Evolutionary conservation across 1,284 basidiomycete species (phyloP), one percentile per base, ranked within the genome.

Genomic region (Sanghuangporus sanghuang): DNA sequence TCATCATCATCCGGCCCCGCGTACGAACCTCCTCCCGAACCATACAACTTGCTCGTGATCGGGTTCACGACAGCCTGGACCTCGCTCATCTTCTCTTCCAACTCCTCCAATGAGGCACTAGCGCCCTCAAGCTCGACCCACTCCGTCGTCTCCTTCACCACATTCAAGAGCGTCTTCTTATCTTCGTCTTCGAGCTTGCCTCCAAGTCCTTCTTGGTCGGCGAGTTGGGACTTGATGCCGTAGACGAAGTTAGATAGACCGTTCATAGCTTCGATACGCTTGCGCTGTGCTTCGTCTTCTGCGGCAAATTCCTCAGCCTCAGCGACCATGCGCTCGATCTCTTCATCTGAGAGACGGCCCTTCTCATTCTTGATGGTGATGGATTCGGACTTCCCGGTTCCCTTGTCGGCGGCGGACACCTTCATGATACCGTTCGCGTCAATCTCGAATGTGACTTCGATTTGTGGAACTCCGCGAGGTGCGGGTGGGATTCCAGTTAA

Each of bases 371-470:
- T 93, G 77, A 95, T 95, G 46, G 90, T 92, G 73, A 95, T 93
- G 16, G 87, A 90, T 76, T 95, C 89, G 14, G 86, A 86, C 78
- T 95, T 95, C 73, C 94, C 94, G 73, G 92, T 95, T 75, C 90
- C 94, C 89, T 95, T 96, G 77, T 96, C 95, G 56, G 85, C 81
- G 18, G 94, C 95, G 57, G 83, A 84, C 57, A 96, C 93, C 76
- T 90, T 93, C 85, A 95, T 86, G 73, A 93, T 94, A 83, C 93
- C 92, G 74, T 95, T 95, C 72, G 92, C 90, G 72, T 96, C 94
- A 74, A 96, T 91, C 80, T 96, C 94, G 74, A 96, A 96, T 23
- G 90, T 89, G 64, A 97, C 95, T 77, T 96, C 95, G 64, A 96
- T 95, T 71, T 96, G 95, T 70, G 94, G 95, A 58, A 96, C 92